A percentile compares a stretch with the other conserved stretches of the same genome.
These are phyloP conservation scores for Melampsora occidentalis DNA, from an alignment of 1,284 basidiomycete genomes.

Conservation along the genomic window DNA sequence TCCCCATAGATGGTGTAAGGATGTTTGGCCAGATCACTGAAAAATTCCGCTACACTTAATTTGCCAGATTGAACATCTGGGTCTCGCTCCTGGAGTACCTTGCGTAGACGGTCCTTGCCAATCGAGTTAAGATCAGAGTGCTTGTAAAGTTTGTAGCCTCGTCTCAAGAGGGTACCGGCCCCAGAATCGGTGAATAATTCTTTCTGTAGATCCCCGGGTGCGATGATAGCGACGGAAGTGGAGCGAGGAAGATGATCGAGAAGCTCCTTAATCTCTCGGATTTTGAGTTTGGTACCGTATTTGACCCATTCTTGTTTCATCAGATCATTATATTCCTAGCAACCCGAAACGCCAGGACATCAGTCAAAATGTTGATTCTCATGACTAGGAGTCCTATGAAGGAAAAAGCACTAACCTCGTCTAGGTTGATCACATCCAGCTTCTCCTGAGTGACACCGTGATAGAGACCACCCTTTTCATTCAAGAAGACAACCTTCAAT, in stretches of 20 bases:
- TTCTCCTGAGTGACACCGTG: conserved; percentile 95
- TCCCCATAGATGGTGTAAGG: conserved; percentile 94
- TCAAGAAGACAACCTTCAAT: conserved; percentile 98
- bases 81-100: conserved; percentile 89
- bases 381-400: conserved; percentile 19
- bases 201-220: conserved; percentile 86
- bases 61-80: conserved; percentile 81
- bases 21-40: conserved; percentile 68
- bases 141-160: conserved; percentile 96
- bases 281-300: conserved; percentile 97
- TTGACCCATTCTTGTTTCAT: conserved; percentile 99
- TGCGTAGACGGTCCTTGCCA: conserved; percentile 86
- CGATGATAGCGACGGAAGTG: conserved; percentile 97
- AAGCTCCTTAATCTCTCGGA: conserved; percentile 98
- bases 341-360: conserved; percentile 2
- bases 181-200: conserved; percentile 98
- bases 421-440: conserved; percentile 91
- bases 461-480: conserved; percentile 97
- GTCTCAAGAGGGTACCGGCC: conserved; percentile 93
- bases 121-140: conserved; percentile 75
- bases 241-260: conserved; percentile 96
- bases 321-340: conserved; percentile 85
- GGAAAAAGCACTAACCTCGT: conserved; percentile 66
- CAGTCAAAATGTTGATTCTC: neutral
- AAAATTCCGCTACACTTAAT: conserved; percentile 83